A percentile compares a stretch with the other conserved stretches of the same genome.
Conservation (phyloP, 441 rosid genomes). For the Gossypium aridum region DNA sequence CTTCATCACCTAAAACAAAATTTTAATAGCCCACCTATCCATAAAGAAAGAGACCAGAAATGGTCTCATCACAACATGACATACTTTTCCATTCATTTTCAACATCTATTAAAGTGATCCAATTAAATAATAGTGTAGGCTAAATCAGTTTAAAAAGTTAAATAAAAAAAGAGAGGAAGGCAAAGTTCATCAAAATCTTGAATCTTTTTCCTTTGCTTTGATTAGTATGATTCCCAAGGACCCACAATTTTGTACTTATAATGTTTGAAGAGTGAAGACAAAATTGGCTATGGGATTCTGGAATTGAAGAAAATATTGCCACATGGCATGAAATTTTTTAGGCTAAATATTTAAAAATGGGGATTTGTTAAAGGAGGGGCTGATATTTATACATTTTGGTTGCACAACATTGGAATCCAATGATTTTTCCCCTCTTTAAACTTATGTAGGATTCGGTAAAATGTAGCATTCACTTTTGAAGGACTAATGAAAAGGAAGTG, state of each 20-base stretch:
- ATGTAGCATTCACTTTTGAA: background rate
- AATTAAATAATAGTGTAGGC: background rate
- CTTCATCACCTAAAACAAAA: background rate
- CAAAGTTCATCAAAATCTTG: background rate
- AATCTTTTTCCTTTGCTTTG: background rate
- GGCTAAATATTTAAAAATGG: background rate
- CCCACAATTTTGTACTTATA: background rate
- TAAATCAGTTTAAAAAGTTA: background rate
- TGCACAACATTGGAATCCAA: background rate
- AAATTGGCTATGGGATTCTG: constrained; percentile 6
- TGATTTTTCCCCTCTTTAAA: background rate
- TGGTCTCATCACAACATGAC: constrained; percentile 6
- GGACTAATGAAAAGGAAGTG: too few species aligned
- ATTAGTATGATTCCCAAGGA: background rate
- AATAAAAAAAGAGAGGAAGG: background rate
- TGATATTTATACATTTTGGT: background rate
- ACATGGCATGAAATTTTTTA: background rate
- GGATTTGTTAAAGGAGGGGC: background rate
- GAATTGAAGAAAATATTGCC: background rate
- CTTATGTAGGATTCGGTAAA: background rate
- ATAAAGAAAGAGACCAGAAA: background rate
- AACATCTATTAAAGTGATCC: background rate
- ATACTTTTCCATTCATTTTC: background rate
- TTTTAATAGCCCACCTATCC: background rate
- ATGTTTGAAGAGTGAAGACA: background rate